phyloP scores from a whole-genome alignment of 495 filamentous ascomycete species.

The Apodospora peruviana region DNA sequence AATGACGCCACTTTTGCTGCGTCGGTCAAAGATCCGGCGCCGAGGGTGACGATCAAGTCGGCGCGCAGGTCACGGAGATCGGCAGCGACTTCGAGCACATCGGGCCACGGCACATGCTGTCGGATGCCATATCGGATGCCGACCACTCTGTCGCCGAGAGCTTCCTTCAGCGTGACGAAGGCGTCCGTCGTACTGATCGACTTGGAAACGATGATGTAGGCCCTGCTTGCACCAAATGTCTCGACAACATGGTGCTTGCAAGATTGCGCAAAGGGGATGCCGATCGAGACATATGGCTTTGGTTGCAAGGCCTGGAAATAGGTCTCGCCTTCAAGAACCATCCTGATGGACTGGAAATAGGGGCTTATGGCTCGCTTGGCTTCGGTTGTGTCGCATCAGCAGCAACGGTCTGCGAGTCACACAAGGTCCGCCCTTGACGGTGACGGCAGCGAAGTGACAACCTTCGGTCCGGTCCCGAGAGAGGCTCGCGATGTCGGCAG shows the following conservation, averaged over 20 bases:
- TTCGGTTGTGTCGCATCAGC: too few species aligned
- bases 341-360: not conserved
- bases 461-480: too few species aligned
- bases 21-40: conserved; percentile 57
- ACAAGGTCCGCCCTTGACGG: too few species aligned
- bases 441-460: too few species aligned
- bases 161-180: conserved; percentile 37
- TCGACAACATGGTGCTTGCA: conserved; percentile 43
- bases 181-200: conserved; percentile 51
- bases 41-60: conserved; percentile 56
- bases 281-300: conserved; percentile 38
- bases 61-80: conserved; percentile 43
- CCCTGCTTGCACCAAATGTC: conserved; percentile 46
- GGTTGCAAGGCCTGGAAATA: conserved; percentile 34
- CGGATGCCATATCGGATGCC: conserved; percentile 53
- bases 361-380: not conserved
- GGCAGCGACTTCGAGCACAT: conserved; percentile 49
- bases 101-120: conserved; percentile 55
- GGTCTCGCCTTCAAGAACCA: conserved; percentile 9
- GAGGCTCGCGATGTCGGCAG: too few species aligned
- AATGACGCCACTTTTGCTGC: conserved; percentile 54
- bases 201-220: conserved; percentile 58
- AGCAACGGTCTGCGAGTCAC: too few species aligned
- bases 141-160: conserved; percentile 44
- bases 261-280: conserved; percentile 46